phyloP scores from a whole-genome alignment of 768 basidiomycete species.

The Pulveroboletus frians region DNA sequence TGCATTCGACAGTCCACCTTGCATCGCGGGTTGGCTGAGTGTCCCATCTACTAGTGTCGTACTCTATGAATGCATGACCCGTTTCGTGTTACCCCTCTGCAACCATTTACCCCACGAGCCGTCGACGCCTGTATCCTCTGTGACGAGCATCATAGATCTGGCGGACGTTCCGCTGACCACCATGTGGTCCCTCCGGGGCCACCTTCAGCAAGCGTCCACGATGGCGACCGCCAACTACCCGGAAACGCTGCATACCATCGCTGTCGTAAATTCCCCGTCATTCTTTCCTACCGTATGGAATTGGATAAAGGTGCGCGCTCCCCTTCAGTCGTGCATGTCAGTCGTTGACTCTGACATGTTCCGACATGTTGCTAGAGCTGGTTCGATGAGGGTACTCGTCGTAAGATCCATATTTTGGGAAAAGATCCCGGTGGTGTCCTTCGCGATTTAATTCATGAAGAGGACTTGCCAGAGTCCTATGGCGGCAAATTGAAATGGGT shows the following conservation, averaged over 20 bases:
- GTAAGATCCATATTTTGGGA: constrained; percentile 72
- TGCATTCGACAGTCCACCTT: neutral
- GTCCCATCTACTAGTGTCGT: constrained; percentile 42
- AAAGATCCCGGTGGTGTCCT: constrained; percentile 52
- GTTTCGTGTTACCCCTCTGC: constrained; percentile 63
- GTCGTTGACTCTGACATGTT: neutral
- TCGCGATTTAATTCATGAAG: constrained; percentile 41
- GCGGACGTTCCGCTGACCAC: constrained; percentile 51
- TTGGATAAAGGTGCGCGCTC: constrained; percentile 63
- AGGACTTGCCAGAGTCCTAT: constrained; percentile 60
- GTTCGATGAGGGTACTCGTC: constrained; percentile 76
- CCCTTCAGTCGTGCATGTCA: too few relatives aligned
- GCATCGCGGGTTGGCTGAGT: neutral
- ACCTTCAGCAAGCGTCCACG: constrained; percentile 70
- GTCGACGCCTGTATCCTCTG: constrained; percentile 52
- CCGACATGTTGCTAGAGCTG: constrained; percentile 43
- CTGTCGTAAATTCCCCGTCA: constrained; percentile 71
- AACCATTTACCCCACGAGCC: constrained; percentile 51
- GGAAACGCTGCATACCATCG: constrained; percentile 65
- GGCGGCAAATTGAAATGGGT: constrained; percentile 72
- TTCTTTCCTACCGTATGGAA: constrained; percentile 83
- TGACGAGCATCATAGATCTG: constrained; percentile 72
- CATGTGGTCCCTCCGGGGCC: constrained; percentile 66
- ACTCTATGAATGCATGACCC: constrained; percentile 62
- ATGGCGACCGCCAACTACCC: constrained; percentile 80